Conservation (phyloP, 345 rosid species). For the Hypericum perforatum region DNA sequence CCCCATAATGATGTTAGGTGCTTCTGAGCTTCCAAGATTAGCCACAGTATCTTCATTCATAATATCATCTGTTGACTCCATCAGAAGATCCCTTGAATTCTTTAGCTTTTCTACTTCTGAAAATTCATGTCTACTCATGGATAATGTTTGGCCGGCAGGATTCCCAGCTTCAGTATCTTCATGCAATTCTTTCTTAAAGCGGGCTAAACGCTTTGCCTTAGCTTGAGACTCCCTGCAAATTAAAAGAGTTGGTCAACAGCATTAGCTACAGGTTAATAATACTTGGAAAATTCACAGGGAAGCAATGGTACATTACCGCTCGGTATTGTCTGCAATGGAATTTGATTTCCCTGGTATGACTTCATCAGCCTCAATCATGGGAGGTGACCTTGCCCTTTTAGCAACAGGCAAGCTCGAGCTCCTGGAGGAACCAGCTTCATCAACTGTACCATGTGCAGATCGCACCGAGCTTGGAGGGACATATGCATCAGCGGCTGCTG, state of each 20-base stretch:
- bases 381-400: slow-evolving; percentile 70
- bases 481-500: slow-evolving; percentile 20
- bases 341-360: slow-evolving; percentile 32
- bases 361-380: slow-evolving; percentile 32
- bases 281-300: slow-evolving; percentile 3
- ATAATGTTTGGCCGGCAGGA: slow-evolving; percentile 28
- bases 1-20: slow-evolving; percentile 51
- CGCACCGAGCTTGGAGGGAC: slow-evolving; percentile 17
- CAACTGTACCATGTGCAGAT: slow-evolving; percentile 10
- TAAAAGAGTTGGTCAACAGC: neutral
- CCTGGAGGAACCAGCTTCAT: slow-evolving; percentile 21
- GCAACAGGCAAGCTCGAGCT: slow-evolving; percentile 23
- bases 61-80: slow-evolving; percentile 29
- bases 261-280: neutral
- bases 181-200: slow-evolving; percentile 64
- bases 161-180: slow-evolving; percentile 28
- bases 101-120: slow-evolving; percentile 27
- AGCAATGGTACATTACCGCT: slow-evolving; percentile 38
- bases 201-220: slow-evolving; percentile 75
- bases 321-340: slow-evolving; percentile 37
- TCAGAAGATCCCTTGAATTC: slow-evolving; percentile 12
- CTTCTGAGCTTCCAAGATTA: slow-evolving; percentile 44
- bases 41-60: slow-evolving; percentile 25
- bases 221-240: slow-evolving; percentile 65
- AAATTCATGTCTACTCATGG: slow-evolving; percentile 23